These are phyloP conservation scores for Drechslera avenae DNA, from an alignment of 2,329 filamentous ascomycete species.

Conservation along the genomic window DNA sequence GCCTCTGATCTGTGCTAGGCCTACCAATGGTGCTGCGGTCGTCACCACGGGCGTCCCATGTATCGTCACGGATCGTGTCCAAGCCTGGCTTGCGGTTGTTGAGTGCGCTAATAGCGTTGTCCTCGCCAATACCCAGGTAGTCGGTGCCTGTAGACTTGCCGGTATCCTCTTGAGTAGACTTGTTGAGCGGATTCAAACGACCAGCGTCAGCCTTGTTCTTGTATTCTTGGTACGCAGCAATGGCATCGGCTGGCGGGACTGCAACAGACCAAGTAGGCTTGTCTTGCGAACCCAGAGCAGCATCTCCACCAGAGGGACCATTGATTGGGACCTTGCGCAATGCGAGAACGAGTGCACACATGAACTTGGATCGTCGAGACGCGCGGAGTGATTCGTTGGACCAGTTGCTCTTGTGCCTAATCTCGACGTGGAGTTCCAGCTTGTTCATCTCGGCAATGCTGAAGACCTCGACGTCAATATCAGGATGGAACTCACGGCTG, in stretches of 20 bases:
- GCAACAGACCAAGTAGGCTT: conserved; percentile 84
- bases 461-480: conserved; percentile 77
- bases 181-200: conserved; percentile 65
- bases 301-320: conserved; percentile 73
- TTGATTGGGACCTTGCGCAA: conserved; percentile 87
- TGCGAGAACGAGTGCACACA: conserved; percentile 87
- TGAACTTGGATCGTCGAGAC: conserved; percentile 88
- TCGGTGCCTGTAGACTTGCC: conserved; percentile 42
- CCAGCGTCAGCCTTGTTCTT: conserved; percentile 62
- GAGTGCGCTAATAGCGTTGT: conserved; percentile 52
- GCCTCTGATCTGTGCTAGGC: conserved; percentile 49
- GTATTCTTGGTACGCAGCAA: conserved; percentile 61
- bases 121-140: conserved; percentile 45
- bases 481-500: conserved; percentile 85
- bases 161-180: conserved; percentile 32
- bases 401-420: conserved; percentile 78
- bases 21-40: conserved; percentile 47
- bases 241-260: conserved; percentile 71
- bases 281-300: conserved; percentile 63
- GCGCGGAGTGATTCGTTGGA: conserved; percentile 77
- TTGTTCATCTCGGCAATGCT: conserved; percentile 87
- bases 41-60: conserved; percentile 51
- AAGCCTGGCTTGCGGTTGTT: conserved; percentile 51
- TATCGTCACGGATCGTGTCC: conserved; percentile 53
- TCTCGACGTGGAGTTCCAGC: conserved; percentile 78